Base-by-base conservation (phyloP, 331 rosid genomes). In the Ulmus americana region DNA sequence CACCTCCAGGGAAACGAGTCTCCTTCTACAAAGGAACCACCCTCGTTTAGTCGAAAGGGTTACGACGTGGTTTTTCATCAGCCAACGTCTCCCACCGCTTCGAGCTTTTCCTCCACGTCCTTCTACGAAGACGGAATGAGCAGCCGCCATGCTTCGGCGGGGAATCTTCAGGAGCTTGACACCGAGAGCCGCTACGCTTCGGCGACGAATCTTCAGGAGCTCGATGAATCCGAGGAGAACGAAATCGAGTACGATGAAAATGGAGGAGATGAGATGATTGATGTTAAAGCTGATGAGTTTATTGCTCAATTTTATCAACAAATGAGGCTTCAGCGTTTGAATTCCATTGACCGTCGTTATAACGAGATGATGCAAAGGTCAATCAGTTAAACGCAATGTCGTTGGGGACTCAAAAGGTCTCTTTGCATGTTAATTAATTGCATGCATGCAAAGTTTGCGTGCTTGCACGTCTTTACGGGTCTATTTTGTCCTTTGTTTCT, bases 261-360 rank as follows among this genome's bases (percentile, higher is more conserved):
- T 2, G 77, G 73, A 6, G 86, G 75, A 0, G 95, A 90, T 42
- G 52, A 65, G 45, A 79, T 62, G 82, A 85, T 90, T 43, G 97
- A 90, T 66, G 71, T 58, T 3, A 90, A 78, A 69, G 97, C 96
- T 0, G 96, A 91, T 3, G 86, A 82, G 59, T 88, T 88, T 67
- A 86, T 91, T 13, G 82, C 91, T 38, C 79, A 76, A 11, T 91
- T 91, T 70, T 91, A 91, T 8, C 6, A 75, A 11, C 80, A 88
- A 57, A 91, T 86, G 74, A 81, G 18, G 77, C 63, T 83, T 74
- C 95, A 90, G 56, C 83, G 77, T 20, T 6, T 59, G 72, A 39
- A 76, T 61, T 53, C 61, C 12, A 22, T 10, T 8, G 68, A 81
- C 58, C 79, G 43, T 45, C 16, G 16, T 59, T 66, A 74, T 59